Percentiles rank a stretch among this genome's conserved stretches.
Evolutionary conservation across 768 basidiomycete genomes (phyloP).

Genomic region (Flagelloscypha sp.): DNA sequence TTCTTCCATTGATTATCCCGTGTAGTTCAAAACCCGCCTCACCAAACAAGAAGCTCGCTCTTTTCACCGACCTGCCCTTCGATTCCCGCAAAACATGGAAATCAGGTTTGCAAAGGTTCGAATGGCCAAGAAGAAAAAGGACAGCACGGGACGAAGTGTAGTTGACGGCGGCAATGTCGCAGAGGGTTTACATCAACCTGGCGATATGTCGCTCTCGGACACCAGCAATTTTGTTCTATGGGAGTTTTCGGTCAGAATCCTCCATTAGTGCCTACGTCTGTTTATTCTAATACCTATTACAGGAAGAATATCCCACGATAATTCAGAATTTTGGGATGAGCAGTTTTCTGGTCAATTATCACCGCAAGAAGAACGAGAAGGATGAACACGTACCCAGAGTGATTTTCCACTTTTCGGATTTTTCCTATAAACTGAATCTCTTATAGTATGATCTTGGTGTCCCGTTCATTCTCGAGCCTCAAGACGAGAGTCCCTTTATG

Average conservation of each 20-base stretch:
- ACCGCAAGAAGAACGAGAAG: slow-evolving; percentile 90
- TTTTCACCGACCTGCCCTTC: slow-evolving; percentile 90
- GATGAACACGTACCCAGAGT: slow-evolving; percentile 92
- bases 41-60: slow-evolving; percentile 94
- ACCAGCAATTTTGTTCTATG: slow-evolving; percentile 90
- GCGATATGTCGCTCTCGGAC: slow-evolving; percentile 85
- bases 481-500: slow-evolving; percentile 98
- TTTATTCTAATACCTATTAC: slow-evolving; percentile 4
- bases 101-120: slow-evolving; percentile 86
- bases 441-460: slow-evolving; percentile 84
- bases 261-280: background rate
- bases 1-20: slow-evolving; percentile 4
- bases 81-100: slow-evolving; percentile 89
- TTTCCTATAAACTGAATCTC: slow-evolving; percentile 4
- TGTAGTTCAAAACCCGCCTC: slow-evolving; percentile 87
- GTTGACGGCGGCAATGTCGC: slow-evolving; percentile 84
- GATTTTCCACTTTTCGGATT: slow-evolving; percentile 11
- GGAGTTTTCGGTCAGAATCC: slow-evolving; percentile 83
- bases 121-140: slow-evolving; percentile 92
- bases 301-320: slow-evolving; percentile 98
- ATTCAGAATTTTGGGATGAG: slow-evolving; percentile 98
- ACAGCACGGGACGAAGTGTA: slow-evolving; percentile 83
- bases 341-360: slow-evolving; percentile 93
- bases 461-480: slow-evolving; percentile 91
- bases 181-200: slow-evolving; percentile 75